These are phyloP conservation scores for Cladophialophora exuberans DNA, from an alignment of 2,329 filamentous ascomycete genomes.

Conservation along the genomic window DNA sequence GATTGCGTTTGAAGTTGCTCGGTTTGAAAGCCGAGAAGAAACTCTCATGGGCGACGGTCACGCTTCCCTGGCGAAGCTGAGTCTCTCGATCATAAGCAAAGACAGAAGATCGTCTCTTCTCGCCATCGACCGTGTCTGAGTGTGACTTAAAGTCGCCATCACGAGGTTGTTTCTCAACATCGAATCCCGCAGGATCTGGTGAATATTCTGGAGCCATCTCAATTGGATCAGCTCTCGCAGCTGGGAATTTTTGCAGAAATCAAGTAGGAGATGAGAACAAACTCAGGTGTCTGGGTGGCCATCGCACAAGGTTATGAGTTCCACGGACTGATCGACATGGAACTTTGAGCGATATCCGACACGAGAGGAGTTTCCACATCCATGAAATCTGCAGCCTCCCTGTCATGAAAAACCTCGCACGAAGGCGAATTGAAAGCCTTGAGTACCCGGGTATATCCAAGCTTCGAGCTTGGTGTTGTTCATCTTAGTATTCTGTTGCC, in stretches of 20 bases:
- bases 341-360: background rate
- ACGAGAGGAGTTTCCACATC: background rate
- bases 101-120: background rate
- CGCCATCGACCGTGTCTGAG: background rate
- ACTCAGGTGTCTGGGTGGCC: background rate
- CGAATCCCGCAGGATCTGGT: background rate
- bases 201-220: background rate
- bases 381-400: background rate
- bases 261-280: background rate
- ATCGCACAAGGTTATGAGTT: background rate
- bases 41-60: slow-evolving; percentile 15
- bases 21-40: slow-evolving; percentile 34
- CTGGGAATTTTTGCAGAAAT: background rate
- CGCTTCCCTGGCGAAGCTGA: slow-evolving; percentile 18
- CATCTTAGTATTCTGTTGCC: background rate
- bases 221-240: background rate
- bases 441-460: background rate
- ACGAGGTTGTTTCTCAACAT: background rate
- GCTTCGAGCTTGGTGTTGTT: background rate
- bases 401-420: background rate
- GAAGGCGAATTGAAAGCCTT: background rate
- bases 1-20: slow-evolving; percentile 34
- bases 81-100: slow-evolving; percentile 1
- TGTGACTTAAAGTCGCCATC: background rate
- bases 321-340: background rate